Evolutionary conservation across 192 early-diverging fungal species (phyloP), one percentile per base, ranked within the genome.

Genomic region (Phlyctochytrium bullatum): DNA sequence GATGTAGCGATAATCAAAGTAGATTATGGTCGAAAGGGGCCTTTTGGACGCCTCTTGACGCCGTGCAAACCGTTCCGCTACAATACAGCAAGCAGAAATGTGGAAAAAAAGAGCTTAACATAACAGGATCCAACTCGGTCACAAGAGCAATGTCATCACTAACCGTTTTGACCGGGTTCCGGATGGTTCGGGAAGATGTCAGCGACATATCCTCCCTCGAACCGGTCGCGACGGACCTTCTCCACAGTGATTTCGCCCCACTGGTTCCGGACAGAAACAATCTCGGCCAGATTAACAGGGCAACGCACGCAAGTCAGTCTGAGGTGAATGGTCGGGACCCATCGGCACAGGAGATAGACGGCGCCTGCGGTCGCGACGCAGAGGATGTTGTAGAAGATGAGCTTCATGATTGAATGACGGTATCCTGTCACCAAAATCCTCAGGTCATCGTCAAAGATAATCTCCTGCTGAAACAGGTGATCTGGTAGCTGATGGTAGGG

Each of bases 241-340:
- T 66, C 47, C 24, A 82, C 62, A 20, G 62, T 40, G 17, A 75
- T 50, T 62, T 85, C 71, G n/a, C 62, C 69, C 74, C 72, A 85
- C 33, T 78, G 74, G 57, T 79, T 80, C 36, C 28, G 72, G 30
- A 86, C 83, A 73, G 80, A 78, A 12, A 92, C 82, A 1, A 85
- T 86, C n/a, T 87, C 82, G 1, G 97, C 94, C 30, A 87, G 83
- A 52, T 78, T 82, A 54, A 97, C 79, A n/a, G 83, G 75, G 32
- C 79, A 88, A 1, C 65, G 73, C 14, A 35, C 50, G n/a, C 89
- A 89, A 0, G 89, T 88, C 81, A 90, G 86, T 56, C 68, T 64
- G 32, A 96, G 82, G 71, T 86, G 89, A 78, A 88, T 82, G 24
- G 69, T 71, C 58, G 93, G 92, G 35, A 97, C 71, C 95, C 97